These are phyloP conservation scores for Spergularia marina DNA, from an alignment of 148 eudicot species.

Conservation along the genomic window DNA sequence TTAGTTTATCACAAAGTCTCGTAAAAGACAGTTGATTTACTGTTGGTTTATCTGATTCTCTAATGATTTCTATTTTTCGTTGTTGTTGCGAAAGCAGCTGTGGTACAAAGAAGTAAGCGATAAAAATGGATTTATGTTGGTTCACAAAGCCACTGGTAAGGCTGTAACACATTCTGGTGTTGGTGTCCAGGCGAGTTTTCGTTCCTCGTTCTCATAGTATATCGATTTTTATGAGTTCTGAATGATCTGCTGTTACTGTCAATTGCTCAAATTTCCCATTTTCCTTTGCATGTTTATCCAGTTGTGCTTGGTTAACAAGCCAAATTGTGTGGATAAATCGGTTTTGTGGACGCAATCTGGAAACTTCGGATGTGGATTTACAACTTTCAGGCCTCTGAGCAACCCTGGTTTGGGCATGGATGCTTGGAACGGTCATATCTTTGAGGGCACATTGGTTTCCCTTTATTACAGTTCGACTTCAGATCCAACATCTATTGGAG, in stretches of 20 bases:
- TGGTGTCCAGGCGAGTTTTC: neutral
- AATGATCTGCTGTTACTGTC: too few species aligned
- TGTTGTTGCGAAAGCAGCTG: neutral
- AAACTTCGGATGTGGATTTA: neutral
- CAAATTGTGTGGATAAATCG: neutral
- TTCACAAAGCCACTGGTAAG: neutral
- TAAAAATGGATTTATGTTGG: neutral
- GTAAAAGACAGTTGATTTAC: too few species aligned
- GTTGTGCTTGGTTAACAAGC: neutral
- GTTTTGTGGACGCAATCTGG: neutral
- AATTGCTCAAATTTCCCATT: too few species aligned
- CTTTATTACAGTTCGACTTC: neutral
- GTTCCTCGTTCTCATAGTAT: too few species aligned
- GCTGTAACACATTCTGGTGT: neutral
- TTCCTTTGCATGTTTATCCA: neutral
- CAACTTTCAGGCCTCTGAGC: neutral
- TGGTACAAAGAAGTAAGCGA: neutral
- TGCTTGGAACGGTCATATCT: neutral
- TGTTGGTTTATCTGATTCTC: too few species aligned
- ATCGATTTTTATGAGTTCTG: too few species aligned
- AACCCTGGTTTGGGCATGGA: neutral
- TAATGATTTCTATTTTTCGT: neutral
- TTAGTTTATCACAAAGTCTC: too few species aligned
- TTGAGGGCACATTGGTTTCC: neutral
- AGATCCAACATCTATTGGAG: neutral